Evolutionary conservation across 495 filamentous ascomycete species (phyloP).

Genomic region (Thermothielavioides terrestris): DNA sequence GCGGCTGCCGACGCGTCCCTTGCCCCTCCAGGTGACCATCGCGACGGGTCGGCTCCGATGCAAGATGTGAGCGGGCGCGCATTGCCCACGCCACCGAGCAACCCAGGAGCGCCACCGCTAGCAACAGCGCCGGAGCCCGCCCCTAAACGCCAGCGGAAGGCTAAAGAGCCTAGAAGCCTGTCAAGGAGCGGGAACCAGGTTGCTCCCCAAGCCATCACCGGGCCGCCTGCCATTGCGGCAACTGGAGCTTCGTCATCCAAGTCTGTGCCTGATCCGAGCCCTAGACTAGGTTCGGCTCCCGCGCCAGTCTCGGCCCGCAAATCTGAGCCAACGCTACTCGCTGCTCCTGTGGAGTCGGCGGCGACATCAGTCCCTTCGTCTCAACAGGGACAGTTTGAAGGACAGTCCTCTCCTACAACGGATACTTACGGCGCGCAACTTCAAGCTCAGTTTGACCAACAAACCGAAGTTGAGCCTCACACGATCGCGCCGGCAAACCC

Average conservation of each 20-base stretch:
- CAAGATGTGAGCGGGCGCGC: conserved; percentile 4
- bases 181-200: conserved; percentile 4
- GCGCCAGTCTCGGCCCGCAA: not conserved
- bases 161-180: conserved; percentile 10
- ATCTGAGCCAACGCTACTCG: not conserved
- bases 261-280: not conserved
- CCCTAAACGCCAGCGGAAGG: conserved; percentile 22
- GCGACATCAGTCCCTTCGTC: conserved; percentile 18
- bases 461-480: conserved; percentile 15
- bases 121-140: conserved; percentile 5
- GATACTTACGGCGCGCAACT: conserved; percentile 28
- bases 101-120: not conserved
- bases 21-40: not conserved
- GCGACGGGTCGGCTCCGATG: not conserved
- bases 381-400: conserved; percentile 19
- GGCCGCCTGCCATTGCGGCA: not conserved
- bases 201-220: not conserved
- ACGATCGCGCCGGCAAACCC: conserved; percentile 5
- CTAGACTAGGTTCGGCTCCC: not conserved
- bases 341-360: conserved; percentile 7
- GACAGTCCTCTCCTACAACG: conserved; percentile 26
- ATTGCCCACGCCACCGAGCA: conserved; percentile 3
- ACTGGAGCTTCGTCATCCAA: not conserved
- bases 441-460: conserved; percentile 25
- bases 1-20: conserved; percentile 2